phyloP scores from a whole-genome alignment of 306 rosid genomes.

The Mimosa pudica region DNA sequence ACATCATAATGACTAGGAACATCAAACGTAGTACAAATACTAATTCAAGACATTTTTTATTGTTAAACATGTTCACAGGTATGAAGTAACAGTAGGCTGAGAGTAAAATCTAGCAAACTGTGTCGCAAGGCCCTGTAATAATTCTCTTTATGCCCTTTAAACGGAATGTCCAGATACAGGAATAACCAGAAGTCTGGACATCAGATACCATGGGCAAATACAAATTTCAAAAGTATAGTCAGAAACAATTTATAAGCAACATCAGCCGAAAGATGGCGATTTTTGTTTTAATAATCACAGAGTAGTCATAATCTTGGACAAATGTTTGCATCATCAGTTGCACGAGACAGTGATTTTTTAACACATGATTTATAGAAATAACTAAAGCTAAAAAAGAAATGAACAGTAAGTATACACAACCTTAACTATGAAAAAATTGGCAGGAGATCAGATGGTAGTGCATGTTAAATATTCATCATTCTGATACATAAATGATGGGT shows the following conservation, averaged over 20 bases:
- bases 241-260: constrained; percentile 34
- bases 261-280: constrained; percentile 84
- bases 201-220: constrained; percentile 60
- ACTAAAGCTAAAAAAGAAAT: background rate
- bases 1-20: background rate
- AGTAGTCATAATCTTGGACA: constrained; percentile 24
- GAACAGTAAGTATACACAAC: background rate
- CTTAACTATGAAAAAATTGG: background rate
- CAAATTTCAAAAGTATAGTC: background rate
- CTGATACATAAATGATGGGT: constrained; percentile 63
- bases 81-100: constrained; percentile 47
- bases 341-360: constrained; percentile 2
- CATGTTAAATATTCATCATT: constrained; percentile 74
- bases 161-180: constrained; percentile 49
- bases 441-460: constrained; percentile 88
- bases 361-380: background rate
- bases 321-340: constrained; percentile 55
- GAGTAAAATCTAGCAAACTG: constrained; percentile 31
- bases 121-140: constrained; percentile 59
- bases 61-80: constrained; percentile 43
- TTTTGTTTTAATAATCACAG: constrained; percentile 46
- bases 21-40: no score
- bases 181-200: constrained; percentile 44
- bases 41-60: background rate
- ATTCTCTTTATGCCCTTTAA: constrained; percentile 45